Evolutionary conservation across 306 rosid genomes (phyloP), one percentile per base, ranked within the genome.

Genomic region (Cucurbita maxima): DNA sequence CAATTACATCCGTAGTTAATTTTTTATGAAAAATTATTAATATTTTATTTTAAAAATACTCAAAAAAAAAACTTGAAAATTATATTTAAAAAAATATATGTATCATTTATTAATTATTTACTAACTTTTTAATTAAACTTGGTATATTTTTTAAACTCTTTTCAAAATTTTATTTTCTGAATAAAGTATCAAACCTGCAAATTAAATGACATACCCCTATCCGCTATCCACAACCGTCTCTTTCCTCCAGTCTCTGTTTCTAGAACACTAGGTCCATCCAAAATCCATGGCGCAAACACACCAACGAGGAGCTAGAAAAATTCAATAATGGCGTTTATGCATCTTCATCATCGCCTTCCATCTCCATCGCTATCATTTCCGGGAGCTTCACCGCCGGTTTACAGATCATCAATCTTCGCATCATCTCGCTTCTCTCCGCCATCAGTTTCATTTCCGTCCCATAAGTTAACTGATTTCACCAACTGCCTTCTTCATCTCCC

Each of bases 341-440:
- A 70, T 8, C 78, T 61, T 75, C 78, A 60, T 52, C 79, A 78
- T 61, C 85, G 18, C 40, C 80, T 71, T 53, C 84, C 88, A 15
- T 77, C 74, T 19, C 53, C 78, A 8, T 83, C 80, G 74, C 59
- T 83, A 52, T 53, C 79, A 54, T 72, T 69, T 4, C 61, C 40
- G 48, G 54, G 63, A 41, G 13, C 20, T 20, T 81, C 84, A 47
- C 77, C 54, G 64, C 62, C 64, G 56, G 36, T 75, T 16, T 83
- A 8, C 43, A 60, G 75, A 7, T 52, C 79, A 44, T 50, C 34
- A 30, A 30, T 30, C 34, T 30, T 30, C 34, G 34, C 34, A 30
- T 30, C 89, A 69, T 80, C 73, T 79, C 83, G 41, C 14, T 80
- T 77, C 78, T 78, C 88, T 61, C 36, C 78, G 63, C 79, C 50